Conservation (phyloP, 441 rosid species). For the Erodium texanum region DNA sequence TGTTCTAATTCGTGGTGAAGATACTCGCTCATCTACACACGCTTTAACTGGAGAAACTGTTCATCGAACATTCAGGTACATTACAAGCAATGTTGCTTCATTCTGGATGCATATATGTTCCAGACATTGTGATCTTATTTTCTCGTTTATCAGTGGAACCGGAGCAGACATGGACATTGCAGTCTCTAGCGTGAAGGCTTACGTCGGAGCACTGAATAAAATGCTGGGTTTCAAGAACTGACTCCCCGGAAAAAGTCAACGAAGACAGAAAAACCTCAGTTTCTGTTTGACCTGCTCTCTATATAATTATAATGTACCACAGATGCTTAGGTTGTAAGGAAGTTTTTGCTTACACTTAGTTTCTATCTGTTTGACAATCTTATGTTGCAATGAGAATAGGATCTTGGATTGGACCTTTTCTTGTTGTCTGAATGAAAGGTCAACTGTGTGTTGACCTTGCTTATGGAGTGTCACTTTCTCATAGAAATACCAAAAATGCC, state of each 20-base stretch:
- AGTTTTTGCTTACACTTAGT: neutral
- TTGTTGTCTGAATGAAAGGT: too few species aligned
- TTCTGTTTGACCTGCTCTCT: constrained; percentile 18
- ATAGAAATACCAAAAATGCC: neutral
- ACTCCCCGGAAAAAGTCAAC: constrained; percentile 21
- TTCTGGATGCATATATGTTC: neutral
- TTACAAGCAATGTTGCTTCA: neutral
- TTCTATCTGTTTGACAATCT: neutral
- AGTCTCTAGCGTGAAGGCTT: constrained; percentile 93
- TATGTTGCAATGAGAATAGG: too few species aligned
- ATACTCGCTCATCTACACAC: constrained; percentile 31
- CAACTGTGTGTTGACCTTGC: too few species aligned
- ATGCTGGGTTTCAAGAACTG: constrained; percentile 57
- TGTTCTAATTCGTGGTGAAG: constrained; percentile 61
- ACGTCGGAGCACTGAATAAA: constrained; percentile 76
- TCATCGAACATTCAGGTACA: constrained; percentile 60
- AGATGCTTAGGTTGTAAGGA: neutral
- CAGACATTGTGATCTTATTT: neutral
- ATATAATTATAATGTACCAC: neutral
- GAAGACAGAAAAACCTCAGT: constrained; percentile 25
- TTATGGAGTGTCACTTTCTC: neutral
- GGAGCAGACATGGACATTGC: constrained; percentile 86
- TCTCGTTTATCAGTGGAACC: constrained; percentile 43
- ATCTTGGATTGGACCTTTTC: too few species aligned
- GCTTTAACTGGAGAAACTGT: constrained; percentile 49